Conservation (phyloP, 2,329 filamentous ascomycete species). For the Epichloe amarillans region DNA sequence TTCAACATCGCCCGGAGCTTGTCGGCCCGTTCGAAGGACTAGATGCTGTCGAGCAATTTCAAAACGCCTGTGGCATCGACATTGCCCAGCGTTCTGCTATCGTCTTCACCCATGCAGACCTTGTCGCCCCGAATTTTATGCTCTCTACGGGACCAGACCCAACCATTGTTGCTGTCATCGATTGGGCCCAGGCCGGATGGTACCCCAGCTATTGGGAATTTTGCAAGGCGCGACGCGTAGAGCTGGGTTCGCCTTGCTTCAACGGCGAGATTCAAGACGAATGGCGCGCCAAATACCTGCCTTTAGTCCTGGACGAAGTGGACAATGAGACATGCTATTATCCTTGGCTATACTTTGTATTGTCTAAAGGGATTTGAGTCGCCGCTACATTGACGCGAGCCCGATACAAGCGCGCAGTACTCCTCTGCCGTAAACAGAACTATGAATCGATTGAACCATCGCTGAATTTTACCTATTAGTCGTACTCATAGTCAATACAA, state of each 20-base stretch:
- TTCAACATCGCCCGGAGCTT: slow-evolving; percentile 10
- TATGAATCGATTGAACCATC: too few relatives aligned
- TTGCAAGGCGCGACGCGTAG: slow-evolving; percentile 15
- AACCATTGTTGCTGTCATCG: slow-evolving; percentile 13
- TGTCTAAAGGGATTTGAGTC: slow-evolving; percentile 5
- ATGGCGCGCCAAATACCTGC: slow-evolving; percentile 18
- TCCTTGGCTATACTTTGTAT: slow-evolving; percentile 18
- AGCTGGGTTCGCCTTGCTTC: slow-evolving; percentile 10
- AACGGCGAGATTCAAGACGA: slow-evolving; percentile 14
- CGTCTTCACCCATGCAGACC: slow-evolving; percentile 14
- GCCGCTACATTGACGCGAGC: too few relatives aligned
- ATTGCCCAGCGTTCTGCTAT: slow-evolving; percentile 13
- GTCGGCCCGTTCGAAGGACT: slow-evolving; percentile 17
- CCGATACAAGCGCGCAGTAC: too few relatives aligned
- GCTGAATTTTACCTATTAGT: neutral
- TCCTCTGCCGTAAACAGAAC: too few relatives aligned
- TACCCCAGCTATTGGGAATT: slow-evolving; percentile 22
- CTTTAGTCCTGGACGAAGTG: slow-evolving; percentile 16
- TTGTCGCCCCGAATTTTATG: slow-evolving; percentile 14
- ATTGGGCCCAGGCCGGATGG: slow-evolving; percentile 19
- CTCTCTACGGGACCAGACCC: slow-evolving; percentile 9
- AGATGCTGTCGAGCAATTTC: slow-evolving; percentile 18
- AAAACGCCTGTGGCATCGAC: slow-evolving; percentile 17
- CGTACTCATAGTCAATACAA: neutral
- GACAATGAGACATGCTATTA: slow-evolving; percentile 19